Base-by-base conservation (phyloP, 768 basidiomycete genomes). In the Calocybe cyanea region DNA sequence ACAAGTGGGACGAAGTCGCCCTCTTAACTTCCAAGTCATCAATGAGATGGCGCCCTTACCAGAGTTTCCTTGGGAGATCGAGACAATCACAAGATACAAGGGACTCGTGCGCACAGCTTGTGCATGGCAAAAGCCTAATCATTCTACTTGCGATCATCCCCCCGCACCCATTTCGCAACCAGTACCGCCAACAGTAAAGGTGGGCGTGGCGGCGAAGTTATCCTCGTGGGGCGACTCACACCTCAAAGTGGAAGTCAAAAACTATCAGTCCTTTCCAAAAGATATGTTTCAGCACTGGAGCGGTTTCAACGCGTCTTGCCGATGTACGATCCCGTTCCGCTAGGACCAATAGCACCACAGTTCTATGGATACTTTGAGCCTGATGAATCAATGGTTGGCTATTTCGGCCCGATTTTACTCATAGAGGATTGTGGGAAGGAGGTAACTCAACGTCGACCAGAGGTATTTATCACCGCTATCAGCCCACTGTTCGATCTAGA, bases 281-380 rank as follows among this genome's bases (percentile, higher is more conserved):
- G 69, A 76, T 46, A 61, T 78, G 38, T 73, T 68, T 50, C 60
- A 78, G 55, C 72, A 77, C 37, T 78, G 71, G 70, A 71, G 57
- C 48, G 78, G 80, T 3, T 70, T 65, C 48, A 75, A 77, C 45
- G 42, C 76, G 32, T 53, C 75, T 1, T 52, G 9, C 74, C 75
- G 2, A 46, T 78, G 4, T 60, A 61, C 23, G 54, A 69, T 50
- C 72, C 78, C 0, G 68, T 73, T 0, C 76, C 78, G 2, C 63
- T 76, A 3, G 63, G 67, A 6, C 70, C 83, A 0, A 38, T 83
- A 38, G 75, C 78, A 2, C 82, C 83, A 0, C 80, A 82, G 57
- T 85, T 75, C 59, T 85, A 79, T 52, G 82, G 84, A 1, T 80
- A 77, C 59, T 85, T 83, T 51, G 56, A 53, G 7, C 63, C 62